phyloP scores from a whole-genome alignment of 2,329 filamentous ascomycete genomes.

The Endocalyx cinctus region DNA sequence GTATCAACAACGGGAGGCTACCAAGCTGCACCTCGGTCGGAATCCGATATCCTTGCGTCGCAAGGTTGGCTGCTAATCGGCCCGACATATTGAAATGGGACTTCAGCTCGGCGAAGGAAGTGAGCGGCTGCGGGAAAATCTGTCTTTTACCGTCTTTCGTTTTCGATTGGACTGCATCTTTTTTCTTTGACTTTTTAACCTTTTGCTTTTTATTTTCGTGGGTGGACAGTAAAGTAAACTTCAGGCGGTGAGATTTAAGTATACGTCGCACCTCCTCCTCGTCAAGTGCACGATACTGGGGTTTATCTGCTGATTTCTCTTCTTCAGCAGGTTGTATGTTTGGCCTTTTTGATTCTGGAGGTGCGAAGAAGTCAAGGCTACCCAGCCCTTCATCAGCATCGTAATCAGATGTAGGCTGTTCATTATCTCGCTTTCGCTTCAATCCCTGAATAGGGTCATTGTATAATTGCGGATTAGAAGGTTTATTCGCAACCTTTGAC shows the following conservation, averaged over 20 bases:
- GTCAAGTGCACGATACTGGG: slow-evolving; percentile 42
- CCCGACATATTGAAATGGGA: slow-evolving; percentile 68
- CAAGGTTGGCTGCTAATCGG: slow-evolving; percentile 71
- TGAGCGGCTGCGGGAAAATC: slow-evolving; percentile 75
- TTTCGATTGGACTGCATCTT: slow-evolving; percentile 39
- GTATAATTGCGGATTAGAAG: slow-evolving; percentile 65
- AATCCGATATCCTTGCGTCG: slow-evolving; percentile 76
- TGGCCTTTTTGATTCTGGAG: slow-evolving; percentile 31
- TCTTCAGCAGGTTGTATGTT: slow-evolving; percentile 16
- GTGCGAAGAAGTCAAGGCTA: slow-evolving; percentile 58
- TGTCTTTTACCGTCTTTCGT: slow-evolving; percentile 53
- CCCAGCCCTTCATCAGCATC: slow-evolving; percentile 32
- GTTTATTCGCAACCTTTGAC: slow-evolving; percentile 33
- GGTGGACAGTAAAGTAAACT: slow-evolving; percentile 70
- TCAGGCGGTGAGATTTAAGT: slow-evolving; percentile 76
- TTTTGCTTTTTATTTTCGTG: slow-evolving; percentile 41
- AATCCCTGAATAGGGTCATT: slow-evolving; percentile 46
- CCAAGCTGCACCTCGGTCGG: slow-evolving; percentile 94
- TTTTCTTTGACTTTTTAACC: slow-evolving; percentile 55
- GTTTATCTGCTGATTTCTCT: slow-evolving; percentile 13
- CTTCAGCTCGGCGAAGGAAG: slow-evolving; percentile 69
- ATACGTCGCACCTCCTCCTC: slow-evolving; percentile 70
- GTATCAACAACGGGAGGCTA: slow-evolving; percentile 72
- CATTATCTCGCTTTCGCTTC: slow-evolving; percentile 53
- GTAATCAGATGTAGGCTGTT: slow-evolving; percentile 22